Evolutionary conservation across 108 stramenopile genomes (phyloP).

Genomic region (Cyclotella distinguenda): DNA sequence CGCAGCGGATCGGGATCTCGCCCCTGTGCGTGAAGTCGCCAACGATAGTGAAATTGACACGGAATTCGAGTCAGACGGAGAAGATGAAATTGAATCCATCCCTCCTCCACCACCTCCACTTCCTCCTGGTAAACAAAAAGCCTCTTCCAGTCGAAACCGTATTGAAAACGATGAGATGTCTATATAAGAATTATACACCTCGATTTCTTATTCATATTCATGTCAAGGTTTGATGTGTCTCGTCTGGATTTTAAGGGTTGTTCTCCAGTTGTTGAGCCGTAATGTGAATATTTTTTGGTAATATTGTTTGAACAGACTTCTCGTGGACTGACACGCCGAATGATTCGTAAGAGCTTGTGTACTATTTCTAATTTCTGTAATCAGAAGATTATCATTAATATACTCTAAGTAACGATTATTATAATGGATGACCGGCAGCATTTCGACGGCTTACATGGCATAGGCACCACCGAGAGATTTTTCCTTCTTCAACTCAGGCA

Average conservation of each 20-base stretch:
- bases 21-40: conserved; percentile 26
- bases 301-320: no score
- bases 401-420: no score
- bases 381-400: no score
- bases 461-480: conserved; percentile 71
- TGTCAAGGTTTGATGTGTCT: background rate
- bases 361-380: no score
- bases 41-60: conserved; percentile 46
- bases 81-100: conserved; percentile 16
- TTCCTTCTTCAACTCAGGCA: conserved; percentile 44
- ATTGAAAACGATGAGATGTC: conserved; percentile 33
- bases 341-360: no score
- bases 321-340: no score
- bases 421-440: no score
- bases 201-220: background rate
- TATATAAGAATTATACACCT: conserved; percentile 23
- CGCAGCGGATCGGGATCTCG: conserved; percentile 7
- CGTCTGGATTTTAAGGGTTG: no score
- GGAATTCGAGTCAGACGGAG: conserved; percentile 33
- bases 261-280: no score
- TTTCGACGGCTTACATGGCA: conserved; percentile 74
- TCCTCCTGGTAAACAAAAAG: background rate
- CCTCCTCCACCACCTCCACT: conserved; percentile 37
- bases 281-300: no score
- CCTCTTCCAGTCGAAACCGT: no score